Evolutionary conservation across 192 early-diverging fungal genomes (phyloP).

Genomic region (Geosiphon pyriformis): DNA sequence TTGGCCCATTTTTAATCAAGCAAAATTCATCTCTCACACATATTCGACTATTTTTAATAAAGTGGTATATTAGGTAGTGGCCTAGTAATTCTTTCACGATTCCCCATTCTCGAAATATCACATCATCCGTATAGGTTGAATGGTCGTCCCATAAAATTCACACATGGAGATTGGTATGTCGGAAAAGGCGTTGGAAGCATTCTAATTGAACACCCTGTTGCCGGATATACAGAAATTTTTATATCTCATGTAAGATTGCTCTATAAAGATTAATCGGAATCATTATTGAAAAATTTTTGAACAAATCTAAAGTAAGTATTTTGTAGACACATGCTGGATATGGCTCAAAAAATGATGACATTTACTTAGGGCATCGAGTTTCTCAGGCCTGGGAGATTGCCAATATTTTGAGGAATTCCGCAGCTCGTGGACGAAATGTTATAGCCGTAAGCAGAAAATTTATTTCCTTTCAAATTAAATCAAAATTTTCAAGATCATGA

Average conservation of each 20-base stretch:
- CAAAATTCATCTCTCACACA: slow-evolving; percentile 19
- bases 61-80: slow-evolving; percentile 40
- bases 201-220: slow-evolving; percentile 42
- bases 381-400: slow-evolving; percentile 50
- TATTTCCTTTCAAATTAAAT: neutral
- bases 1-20: slow-evolving; percentile 24
- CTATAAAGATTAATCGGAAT: neutral
- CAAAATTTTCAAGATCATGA: neutral
- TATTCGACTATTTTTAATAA: neutral
- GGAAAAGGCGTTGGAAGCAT: slow-evolving; percentile 48
- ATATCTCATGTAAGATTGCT: slow-evolving; percentile 48
- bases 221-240: slow-evolving; percentile 47
- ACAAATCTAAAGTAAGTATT: neutral
- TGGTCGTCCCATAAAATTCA: slow-evolving; percentile 46
- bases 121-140: slow-evolving; percentile 42
- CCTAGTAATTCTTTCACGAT: slow-evolving; percentile 38
- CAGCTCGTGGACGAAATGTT: slow-evolving; percentile 46
- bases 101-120: slow-evolving; percentile 39
- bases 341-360: slow-evolving; percentile 33
- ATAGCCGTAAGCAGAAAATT: slow-evolving; percentile 43
- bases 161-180: slow-evolving; percentile 52
- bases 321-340: slow-evolving; percentile 51
- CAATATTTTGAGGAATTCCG: slow-evolving; percentile 35
- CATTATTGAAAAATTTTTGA: neutral
- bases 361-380: slow-evolving; percentile 43